Percentiles rank a stretch among this genome's conserved stretches.
phyloP scores from a whole-genome alignment of 345 rosid species.

The Brassica cretica region DNA sequence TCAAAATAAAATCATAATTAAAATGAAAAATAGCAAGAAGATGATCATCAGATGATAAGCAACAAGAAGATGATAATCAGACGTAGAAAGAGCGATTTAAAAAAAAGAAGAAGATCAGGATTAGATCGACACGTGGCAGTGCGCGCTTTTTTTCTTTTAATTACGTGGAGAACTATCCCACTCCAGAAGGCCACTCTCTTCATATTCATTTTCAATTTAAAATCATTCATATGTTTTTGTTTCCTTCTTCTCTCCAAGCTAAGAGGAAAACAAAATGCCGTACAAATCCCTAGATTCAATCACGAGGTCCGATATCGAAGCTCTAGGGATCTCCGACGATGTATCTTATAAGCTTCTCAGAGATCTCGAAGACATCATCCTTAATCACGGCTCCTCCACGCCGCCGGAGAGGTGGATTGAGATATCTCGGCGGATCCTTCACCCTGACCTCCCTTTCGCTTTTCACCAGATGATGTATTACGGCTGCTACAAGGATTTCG shows the following conservation, averaged over 20 bases:
- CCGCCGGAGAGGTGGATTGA: conserved; percentile 63
- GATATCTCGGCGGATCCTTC: conserved; percentile 56
- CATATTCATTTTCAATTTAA: background rate
- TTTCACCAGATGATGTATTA: conserved; percentile 86
- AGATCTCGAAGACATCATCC: conserved; percentile 48
- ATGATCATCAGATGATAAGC: background rate
- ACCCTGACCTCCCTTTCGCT: conserved; percentile 76
- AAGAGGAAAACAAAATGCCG: conserved; percentile 35
- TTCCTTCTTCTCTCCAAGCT: background rate
- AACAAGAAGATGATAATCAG: too few species aligned
- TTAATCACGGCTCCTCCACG: conserved; percentile 25
- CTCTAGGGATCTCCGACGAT: conserved; percentile 51
- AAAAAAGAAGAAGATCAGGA: background rate
- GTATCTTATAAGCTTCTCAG: conserved; percentile 46
- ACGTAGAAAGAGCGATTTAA: background rate
- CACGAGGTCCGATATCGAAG: conserved; percentile 57
- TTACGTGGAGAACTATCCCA: conserved; percentile 20
- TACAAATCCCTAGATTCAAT: conserved; percentile 53
- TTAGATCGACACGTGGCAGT: conserved; percentile 5
- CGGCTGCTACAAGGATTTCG: conserved; percentile 76
- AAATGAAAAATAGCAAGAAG: too few species aligned
- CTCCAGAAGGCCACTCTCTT: background rate
- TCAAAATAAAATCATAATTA: too few species aligned
- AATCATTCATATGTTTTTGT: background rate
- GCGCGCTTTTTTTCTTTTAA: background rate